Percentiles rank a stretch among this genome's conserved stretches.
These are phyloP conservation scores for Mycotypha africana DNA, from an alignment of 371 early-diverging fungal species.

Conservation along the genomic window DNA sequence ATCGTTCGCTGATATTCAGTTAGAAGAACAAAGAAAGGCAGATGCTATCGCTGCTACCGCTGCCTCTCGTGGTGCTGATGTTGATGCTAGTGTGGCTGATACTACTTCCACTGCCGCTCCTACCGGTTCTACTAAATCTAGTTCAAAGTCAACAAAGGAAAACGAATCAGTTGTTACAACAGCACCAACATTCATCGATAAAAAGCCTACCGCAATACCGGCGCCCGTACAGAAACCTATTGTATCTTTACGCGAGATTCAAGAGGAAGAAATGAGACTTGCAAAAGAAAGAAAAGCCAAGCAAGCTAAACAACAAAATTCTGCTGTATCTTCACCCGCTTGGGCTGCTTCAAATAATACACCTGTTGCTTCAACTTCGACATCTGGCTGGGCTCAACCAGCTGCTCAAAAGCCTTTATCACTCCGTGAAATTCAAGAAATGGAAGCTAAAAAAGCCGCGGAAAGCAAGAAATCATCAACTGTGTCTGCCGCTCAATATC, in stretches of 20 bases:
- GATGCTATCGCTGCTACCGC: constrained; percentile 1
- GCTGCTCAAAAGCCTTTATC: constrained; percentile 44
- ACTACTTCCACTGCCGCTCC: neutral
- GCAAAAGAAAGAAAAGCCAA: constrained; percentile 30
- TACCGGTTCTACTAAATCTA: neutral
- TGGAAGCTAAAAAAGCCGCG: constrained; percentile 55
- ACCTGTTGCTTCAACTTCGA: neutral
- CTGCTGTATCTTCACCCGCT: constrained; percentile 1
- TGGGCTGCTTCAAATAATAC: constrained; percentile 4
- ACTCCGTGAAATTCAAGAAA: constrained; percentile 61
- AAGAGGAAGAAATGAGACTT: constrained; percentile 40
- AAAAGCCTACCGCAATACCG: too few relatives aligned
- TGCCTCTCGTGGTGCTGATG: neutral
- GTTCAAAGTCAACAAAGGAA: constrained; percentile 2
- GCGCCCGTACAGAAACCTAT: constrained; percentile 6
- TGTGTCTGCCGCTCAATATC: constrained; percentile 26
- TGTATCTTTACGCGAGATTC: constrained; percentile 43
- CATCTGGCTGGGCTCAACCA: constrained; percentile 29
- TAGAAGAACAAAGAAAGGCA: constrained; percentile 11
- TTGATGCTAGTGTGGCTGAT: neutral
- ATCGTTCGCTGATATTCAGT: constrained; percentile 19
- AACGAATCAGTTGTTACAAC: neutral
- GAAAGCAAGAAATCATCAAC: constrained; percentile 32
- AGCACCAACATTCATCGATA: too few relatives aligned
- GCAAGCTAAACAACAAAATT: constrained; percentile 4